These are phyloP conservation scores for Mycena maculata DNA, from an alignment of 768 basidiomycete species.

Conservation along the genomic window DNA sequence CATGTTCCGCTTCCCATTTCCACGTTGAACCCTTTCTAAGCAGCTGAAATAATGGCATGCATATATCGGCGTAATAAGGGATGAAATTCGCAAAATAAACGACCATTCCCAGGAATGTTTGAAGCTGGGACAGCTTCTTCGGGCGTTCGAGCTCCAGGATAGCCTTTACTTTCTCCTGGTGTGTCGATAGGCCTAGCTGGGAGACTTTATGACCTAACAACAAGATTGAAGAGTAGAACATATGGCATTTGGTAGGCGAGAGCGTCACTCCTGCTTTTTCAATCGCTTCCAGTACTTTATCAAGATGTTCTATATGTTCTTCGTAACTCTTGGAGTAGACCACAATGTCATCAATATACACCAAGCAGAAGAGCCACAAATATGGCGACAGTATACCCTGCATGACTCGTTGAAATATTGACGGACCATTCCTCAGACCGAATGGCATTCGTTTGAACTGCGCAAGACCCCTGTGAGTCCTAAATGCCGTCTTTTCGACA, in stretches of 20 bases:
- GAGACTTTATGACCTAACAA: conserved; percentile 1
- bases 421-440: too few species aligned
- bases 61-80: conserved; percentile 17
- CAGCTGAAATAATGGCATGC: conserved; percentile 14
- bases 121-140: conserved; percentile 14
- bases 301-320: not conserved
- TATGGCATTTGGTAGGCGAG: conserved; percentile 9
- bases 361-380: too few species aligned
- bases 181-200: conserved; percentile 12
- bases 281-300: conserved; percentile 34
- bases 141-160: conserved; percentile 5
- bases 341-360: too few species aligned
- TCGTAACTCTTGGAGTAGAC: not conserved
- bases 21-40: conserved; percentile 6
- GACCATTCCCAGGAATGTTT: conserved; percentile 34
- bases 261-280: conserved; percentile 10
- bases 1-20: conserved; percentile 16
- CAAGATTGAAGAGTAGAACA: not conserved
- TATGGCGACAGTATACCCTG: too few species aligned
- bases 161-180: conserved; percentile 16
- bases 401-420: not conserved
- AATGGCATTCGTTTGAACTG: not conserved
- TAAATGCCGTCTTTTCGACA: not conserved
- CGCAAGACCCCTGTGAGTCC: not conserved
- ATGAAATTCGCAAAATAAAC: conserved; percentile 25